Evolutionary conservation across 1,284 basidiomycete genomes (phyloP), one percentile per base, ranked within the genome.

Genomic region (Pseudomicrostroma phylloplanum): DNA sequence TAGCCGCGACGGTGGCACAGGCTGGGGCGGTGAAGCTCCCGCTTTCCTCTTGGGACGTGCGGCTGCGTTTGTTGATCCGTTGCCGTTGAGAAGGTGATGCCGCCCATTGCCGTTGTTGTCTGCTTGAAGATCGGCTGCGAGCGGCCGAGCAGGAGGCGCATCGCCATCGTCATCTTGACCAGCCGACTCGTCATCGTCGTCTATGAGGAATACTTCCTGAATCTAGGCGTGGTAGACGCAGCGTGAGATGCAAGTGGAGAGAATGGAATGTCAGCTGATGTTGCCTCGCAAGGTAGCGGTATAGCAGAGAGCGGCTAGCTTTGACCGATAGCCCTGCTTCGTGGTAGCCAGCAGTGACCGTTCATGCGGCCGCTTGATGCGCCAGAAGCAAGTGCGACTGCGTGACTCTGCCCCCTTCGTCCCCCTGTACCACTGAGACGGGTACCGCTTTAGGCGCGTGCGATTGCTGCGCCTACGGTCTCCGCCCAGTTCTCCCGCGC

Each of bases 121-220:
- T 39, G 67, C 49, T 49, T 63, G 63, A 21, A 66, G 58, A 40
- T 72, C 67, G 6, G 66, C 66, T 54, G 66, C 66, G 61, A 70
- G 65, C 53, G 71, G 67, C 17, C 67, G 63, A 4, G 64, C 56
- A 17, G 71, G 69, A 7, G 48, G 61, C 25, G 69, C 51, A 19
- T 54, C 51, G 51, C 26, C 51, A 25, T 54, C 51, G 12, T 66
- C 64, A 46, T 72, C 72, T 48, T 70, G 68, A 51, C 70, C 43
- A 23, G 26, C 43, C n/a, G 13, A 64, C 7, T 65, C 69, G 12
- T 68, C 64, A 42, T 73, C 72, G 53, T 71, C 70, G 55, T 72
- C 72, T 19, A 73, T 64, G 7, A 73, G 67, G 60, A 66, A 68
- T 6, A 73, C 70, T 56, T 73, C 65, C 7, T 73, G 70, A 0